Evolutionary conservation across 352 stramenopile species (phyloP), one percentile per base, ranked within the genome.

Genomic region (Globisporangium megalacanthum): DNA sequence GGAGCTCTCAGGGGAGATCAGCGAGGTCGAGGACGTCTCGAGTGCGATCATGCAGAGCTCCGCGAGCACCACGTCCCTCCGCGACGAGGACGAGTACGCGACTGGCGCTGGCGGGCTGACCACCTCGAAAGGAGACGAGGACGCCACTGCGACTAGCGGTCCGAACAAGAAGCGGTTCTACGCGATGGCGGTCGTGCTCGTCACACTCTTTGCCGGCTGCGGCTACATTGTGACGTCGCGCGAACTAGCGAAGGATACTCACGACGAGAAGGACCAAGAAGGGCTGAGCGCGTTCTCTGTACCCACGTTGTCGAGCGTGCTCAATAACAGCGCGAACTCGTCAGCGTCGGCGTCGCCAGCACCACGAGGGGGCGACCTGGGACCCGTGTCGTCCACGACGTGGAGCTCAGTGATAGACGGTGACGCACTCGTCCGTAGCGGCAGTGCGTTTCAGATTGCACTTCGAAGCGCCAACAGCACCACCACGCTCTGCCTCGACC

Each of bases 11-110:
- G 46, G 54, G 14, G 54, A 54, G 54, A 60, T 60, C 46, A 35
- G 29, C 41, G 57, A 62, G 29, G 44, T 62, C 22, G 57, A 58
- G 37, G 57, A 62, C 20, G 13, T 56, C 49, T 46, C 56, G 11
- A 56, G 56, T 19, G 46, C 49, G 17, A 52, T 62, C 39, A 44
- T 62, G 56, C 56, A 53, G 31, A 57, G 56, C 56, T 53, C 49
- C 49, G 56, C 46, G 49, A 49, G 56, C 41, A 41, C 56, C 9
- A 33, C 45, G 4, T 57, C 42, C 4, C 3, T 58, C 19, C n/a
- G 53, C 33, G 57, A 62, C 31, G 50, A 57, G 29, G 49, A 62
- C 14, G 56, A 62, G 14, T 33, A 52, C 42, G n/a, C 20, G 2
- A 17, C n/a, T 8, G 55, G 35, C 4, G 22, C n/a, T 8, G 55